These are phyloP conservation scores for Leccinum longicurvipes DNA, from an alignment of 768 basidiomycete genomes.

Conservation along the genomic window DNA sequence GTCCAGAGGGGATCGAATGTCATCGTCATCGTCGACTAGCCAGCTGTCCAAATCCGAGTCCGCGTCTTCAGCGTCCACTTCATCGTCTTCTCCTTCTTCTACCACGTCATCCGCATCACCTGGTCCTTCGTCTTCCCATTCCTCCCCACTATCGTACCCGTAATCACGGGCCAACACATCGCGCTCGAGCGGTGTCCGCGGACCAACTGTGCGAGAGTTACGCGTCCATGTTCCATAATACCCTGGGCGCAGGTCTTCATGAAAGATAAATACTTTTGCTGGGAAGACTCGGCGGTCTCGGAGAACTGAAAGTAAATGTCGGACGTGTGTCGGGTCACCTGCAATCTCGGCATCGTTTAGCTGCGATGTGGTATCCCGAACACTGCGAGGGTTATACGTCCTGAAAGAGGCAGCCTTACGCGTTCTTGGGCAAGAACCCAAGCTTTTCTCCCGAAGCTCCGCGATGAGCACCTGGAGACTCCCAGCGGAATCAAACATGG, in stretches of 20 bases:
- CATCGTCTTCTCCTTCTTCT: slow-evolving; percentile 58
- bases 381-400: slow-evolving; percentile 31
- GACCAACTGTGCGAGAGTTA: slow-evolving; percentile 71
- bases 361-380: slow-evolving; percentile 53
- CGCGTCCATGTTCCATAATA: slow-evolving; percentile 96
- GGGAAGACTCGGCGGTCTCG: slow-evolving; percentile 60
- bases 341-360: slow-evolving; percentile 77
- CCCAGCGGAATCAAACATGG: neutral
- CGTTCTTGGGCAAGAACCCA: slow-evolving; percentile 19
- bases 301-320: slow-evolving; percentile 59
- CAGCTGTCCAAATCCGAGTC: slow-evolving; percentile 39
- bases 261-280: slow-evolving; percentile 81
- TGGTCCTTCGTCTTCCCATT: slow-evolving; percentile 89
- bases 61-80: slow-evolving; percentile 54
- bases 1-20: slow-evolving; percentile 45
- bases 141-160: slow-evolving; percentile 89
- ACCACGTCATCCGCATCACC: slow-evolving; percentile 77
- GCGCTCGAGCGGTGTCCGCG: slow-evolving; percentile 77
- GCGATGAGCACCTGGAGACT: slow-evolving; percentile 16
- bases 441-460: slow-evolving; percentile 31
- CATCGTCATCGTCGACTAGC: slow-evolving; percentile 69
- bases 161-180: slow-evolving; percentile 84
- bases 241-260: slow-evolving; percentile 82
- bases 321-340: slow-evolving; percentile 67
- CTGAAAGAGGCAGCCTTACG: slow-evolving; percentile 25